Percentiles rank a stretch among this genome's conserved stretches.
Conservation (phyloP, 352 stramenopile species). For the Plasmopara viticola region DNA sequence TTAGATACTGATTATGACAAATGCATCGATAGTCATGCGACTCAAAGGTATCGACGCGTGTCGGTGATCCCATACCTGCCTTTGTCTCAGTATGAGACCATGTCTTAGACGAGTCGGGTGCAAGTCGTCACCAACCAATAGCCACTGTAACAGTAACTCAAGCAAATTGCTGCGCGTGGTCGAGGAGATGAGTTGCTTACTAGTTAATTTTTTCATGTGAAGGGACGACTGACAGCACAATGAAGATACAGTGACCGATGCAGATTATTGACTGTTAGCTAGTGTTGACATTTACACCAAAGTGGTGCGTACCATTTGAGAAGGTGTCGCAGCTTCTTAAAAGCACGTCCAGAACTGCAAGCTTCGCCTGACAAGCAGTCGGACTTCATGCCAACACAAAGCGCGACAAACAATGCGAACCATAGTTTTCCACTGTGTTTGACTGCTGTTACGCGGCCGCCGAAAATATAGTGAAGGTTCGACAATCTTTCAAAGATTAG, state of each 20-base stretch:
- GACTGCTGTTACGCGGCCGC: no score
- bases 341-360: no score
- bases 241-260: slow-evolving; percentile 18
- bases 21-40: slow-evolving; percentile 33
- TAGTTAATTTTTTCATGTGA: not conserved
- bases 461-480: no score
- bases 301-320: no score
- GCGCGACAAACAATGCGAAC: no score
- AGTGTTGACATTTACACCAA: not conserved
- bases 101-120: slow-evolving; percentile 5
- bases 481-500: no score
- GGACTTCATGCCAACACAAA: no score
- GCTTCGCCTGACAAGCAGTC: no score
- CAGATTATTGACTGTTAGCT: slow-evolving; percentile 4
- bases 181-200: slow-evolving; percentile 10
- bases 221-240: no score
- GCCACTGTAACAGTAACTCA: slow-evolving; percentile 29
- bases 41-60: slow-evolving; percentile 18
- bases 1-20: slow-evolving; percentile 12
- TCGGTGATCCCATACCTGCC: slow-evolving; percentile 1
- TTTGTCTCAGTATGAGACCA: not conserved
- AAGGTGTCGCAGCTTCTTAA: no score
- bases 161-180: slow-evolving; percentile 4
- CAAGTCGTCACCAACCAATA: slow-evolving; percentile 13
- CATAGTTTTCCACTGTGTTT: no score